These are phyloP conservation scores for Aspergillus ellipticus DNA, from an alignment of 495 filamentous ascomycete species.

Conservation along the genomic window DNA sequence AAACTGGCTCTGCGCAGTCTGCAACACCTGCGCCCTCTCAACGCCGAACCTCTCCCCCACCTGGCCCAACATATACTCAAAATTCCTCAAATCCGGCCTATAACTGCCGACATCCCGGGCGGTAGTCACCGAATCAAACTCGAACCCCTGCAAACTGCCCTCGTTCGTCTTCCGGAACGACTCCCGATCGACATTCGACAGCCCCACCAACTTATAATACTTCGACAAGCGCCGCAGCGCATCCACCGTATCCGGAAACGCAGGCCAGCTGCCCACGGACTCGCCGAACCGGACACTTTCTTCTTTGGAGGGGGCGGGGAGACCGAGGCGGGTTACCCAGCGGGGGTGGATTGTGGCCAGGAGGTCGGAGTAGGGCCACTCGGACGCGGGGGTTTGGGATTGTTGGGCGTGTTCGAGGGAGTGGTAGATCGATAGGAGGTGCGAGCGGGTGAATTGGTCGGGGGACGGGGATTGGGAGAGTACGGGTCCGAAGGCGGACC, in stretches of 20 bases:
- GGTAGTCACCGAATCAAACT: constrained; percentile 68
- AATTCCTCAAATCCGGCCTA: constrained; percentile 67
- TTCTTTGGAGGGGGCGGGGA: constrained; percentile 28
- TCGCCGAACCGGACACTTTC: constrained; percentile 43
- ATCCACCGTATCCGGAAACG: constrained; percentile 62
- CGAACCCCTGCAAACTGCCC: constrained; percentile 43
- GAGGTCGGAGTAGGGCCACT: constrained; percentile 54
- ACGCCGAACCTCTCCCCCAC: constrained; percentile 54
- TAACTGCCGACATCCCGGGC: constrained; percentile 73
- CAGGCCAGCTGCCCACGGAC: constrained; percentile 56
- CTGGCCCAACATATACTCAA: constrained; percentile 57
- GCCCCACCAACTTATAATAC: constrained; percentile 64
- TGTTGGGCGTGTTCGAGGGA: constrained; percentile 46
- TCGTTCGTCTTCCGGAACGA: constrained; percentile 55
- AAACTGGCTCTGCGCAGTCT: constrained; percentile 65
- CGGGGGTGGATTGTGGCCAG: constrained; percentile 50
- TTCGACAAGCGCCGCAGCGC: constrained; percentile 53
- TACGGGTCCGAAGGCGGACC: constrained; percentile 39
- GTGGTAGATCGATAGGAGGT: constrained; percentile 36
- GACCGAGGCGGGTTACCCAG: constrained; percentile 32
- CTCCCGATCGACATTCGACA: constrained; percentile 67
- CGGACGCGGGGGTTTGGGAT: constrained; percentile 46
- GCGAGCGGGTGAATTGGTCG: constrained; percentile 33
- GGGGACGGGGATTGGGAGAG: constrained; percentile 34
- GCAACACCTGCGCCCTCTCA: constrained; percentile 53